Percentiles rank a stretch among this genome's conserved stretches.
Conservation (phyloP, 2,329 filamentous ascomycete species). For the Colletotrichum phormii region DNA sequence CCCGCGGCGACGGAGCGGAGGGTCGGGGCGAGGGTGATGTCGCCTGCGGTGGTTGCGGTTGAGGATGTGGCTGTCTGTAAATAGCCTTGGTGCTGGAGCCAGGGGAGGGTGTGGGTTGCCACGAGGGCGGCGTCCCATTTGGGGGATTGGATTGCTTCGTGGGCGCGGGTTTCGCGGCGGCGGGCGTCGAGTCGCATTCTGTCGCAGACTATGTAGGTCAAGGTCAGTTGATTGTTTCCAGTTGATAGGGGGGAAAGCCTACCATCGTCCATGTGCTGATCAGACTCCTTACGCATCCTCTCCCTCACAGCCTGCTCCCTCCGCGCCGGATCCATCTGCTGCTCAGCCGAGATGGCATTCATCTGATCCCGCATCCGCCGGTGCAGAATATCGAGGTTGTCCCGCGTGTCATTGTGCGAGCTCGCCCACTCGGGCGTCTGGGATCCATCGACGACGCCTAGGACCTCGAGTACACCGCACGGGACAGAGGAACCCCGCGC, state of each 20-base stretch:
- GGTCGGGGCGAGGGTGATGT: constrained; percentile 10
- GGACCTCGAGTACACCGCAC: constrained; percentile 68
- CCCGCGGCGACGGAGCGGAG: constrained; percentile 57
- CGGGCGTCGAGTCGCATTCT: constrained; percentile 51
- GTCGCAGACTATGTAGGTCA: constrained; percentile 52
- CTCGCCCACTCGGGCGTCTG: constrained; percentile 68
- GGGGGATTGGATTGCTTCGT: constrained; percentile 65
- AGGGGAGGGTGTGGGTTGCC: constrained; percentile 56
- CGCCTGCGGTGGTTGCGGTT: not conserved
- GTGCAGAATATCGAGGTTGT: constrained; percentile 49
- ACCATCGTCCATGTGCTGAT: constrained; percentile 60
- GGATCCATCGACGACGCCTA: constrained; percentile 60
- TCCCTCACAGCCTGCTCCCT: constrained; percentile 54
- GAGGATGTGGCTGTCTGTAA: too few relatives aligned
- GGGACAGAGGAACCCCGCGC: constrained; percentile 65
- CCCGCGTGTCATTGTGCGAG: constrained; percentile 50
- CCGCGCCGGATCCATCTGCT: constrained; percentile 54
- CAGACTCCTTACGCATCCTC: constrained; percentile 54
- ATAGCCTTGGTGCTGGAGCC: constrained; percentile 48
- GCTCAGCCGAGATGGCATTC: constrained; percentile 56
- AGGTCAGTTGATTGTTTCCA: not conserved
- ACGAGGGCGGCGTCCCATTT: constrained; percentile 63
- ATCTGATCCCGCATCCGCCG: constrained; percentile 54
- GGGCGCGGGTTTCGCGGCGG: constrained; percentile 56
- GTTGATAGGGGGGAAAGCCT: constrained; percentile 40